Evolutionary conservation across 495 filamentous ascomycete genomes (phyloP), one percentile per base, ranked within the genome.

Genomic region (Aspergillus hancockii): DNA sequence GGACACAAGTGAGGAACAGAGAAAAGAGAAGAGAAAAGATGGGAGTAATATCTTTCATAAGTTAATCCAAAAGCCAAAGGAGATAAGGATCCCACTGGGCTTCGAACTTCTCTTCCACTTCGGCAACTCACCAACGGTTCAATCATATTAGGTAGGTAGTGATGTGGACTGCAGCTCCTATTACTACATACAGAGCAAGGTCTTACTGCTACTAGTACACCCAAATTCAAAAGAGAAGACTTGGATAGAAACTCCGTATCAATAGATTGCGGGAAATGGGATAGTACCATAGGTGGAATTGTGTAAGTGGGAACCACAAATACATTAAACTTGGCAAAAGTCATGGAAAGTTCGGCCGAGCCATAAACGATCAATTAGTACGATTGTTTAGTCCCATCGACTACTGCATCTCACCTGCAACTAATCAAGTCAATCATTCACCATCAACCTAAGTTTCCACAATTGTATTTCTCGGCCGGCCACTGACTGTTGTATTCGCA

Each of bases 341-440:
- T 9, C 3, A 22, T 47, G 43, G n/a, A 47, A 23, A 47, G 43
- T 47, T 47, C 43, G 43, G 43, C 19, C 43, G 43, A 47, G 43
- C 19, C 21, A 23, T 47, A 16, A 14, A 23, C 43, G 16, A 47
- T 22, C 23, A n/a, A 2, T 32, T 45, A 28, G 38, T 36, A 45
- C 22, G 18, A 23, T 13, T 25, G 9, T 32, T 38, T 59, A 59
- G 54, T 57, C 40, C 54, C 54, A 50, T 49, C 54, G 40, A 50
- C 59, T 59, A 65, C 47, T 65, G 63, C 63, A 55, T 22, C 59
- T 38, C 53, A 50, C 54, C 51, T 66, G 57, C 63, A 60, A 14
- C 57, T 62, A 66, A 60, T 40, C 22, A 40, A 45, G 41, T 54
- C 22, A 62, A 57, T 60, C 52, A 53, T 47, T 43, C 14, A 57